Evolutionary conservation across 108 stramenopile genomes (phyloP), one percentile per base, ranked within the genome.

Genomic region (Conticribra guillardii): DNA sequence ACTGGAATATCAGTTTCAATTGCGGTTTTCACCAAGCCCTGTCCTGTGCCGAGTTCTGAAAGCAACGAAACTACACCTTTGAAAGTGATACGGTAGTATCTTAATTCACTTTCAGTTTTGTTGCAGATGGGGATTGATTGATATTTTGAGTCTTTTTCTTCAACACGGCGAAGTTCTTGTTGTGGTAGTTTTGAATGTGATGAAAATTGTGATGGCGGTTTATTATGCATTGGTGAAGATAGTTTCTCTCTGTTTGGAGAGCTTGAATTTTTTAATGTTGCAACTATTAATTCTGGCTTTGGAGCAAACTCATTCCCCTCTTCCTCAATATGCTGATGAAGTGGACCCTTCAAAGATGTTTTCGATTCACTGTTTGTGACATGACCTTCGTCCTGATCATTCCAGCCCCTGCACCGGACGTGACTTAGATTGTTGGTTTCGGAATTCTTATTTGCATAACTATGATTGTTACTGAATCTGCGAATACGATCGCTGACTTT

Each of bases 41-140:
- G 59, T 23, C 29, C 61, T 3, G 61, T 55, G 22, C 51, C 49
- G 1, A 52, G 15, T 30, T 73, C 67, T 11, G 73, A 29, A n/a
- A 93, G 59, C 14, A 93, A 74, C 4, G 89, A 76, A 2, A 90
- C 89, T 3, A 90, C 84, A 0, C 91, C 91, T 34, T 70, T 52
- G 58, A 85, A 93, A 1, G 77, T 72, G 4, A 93, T 74, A 45
- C 84, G 84, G 63, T 90, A 93, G 51, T 89, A 89, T 22, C 71
- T n/a, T 33, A 77, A n/a, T 17, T 78, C 64, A 18, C 5, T 9
- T 37, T 59, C 58, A 22, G 32, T 17, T 7, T 59, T 59, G 16
- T 24, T 32, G 5, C 23, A 32, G 21, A 32, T 41, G 30, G 58
- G 58, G 32, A 32, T 59, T 17, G 58, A 59, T 37, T 31, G 58